Evolutionary conservation across 2,329 filamentous ascomycete species (phyloP).

Genomic region (Nigrospora osmanthi): DNA sequence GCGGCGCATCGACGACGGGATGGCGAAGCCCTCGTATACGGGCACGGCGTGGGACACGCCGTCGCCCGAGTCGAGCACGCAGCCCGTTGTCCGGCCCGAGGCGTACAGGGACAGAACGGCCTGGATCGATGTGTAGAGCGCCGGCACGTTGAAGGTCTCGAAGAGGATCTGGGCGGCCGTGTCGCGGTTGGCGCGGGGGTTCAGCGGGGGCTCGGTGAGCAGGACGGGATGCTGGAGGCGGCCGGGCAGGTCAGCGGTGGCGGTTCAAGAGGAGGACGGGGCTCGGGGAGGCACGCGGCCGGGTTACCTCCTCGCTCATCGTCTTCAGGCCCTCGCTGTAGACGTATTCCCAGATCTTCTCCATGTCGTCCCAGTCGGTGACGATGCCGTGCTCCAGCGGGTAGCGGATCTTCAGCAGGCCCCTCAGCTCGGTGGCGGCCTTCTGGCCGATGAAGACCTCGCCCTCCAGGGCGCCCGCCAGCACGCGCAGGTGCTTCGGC

Average conservation of each 20-base stretch:
- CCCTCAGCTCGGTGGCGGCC: slow-evolving; percentile 79
- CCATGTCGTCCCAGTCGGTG: slow-evolving; percentile 99
- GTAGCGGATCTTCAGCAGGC: slow-evolving; percentile 90
- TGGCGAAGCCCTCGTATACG: slow-evolving; percentile 95
- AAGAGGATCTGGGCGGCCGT: slow-evolving; percentile 96
- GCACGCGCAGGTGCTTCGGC: slow-evolving; percentile 88
- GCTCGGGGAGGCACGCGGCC: not conserved
- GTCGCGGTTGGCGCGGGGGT: slow-evolving; percentile 91
- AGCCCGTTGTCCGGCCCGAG: slow-evolving; percentile 89
- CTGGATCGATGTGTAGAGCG: slow-evolving; percentile 93
- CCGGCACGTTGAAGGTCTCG: slow-evolving; percentile 97
- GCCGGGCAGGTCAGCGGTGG: not conserved
- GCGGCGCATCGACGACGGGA: slow-evolving; percentile 87
- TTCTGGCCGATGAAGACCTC: slow-evolving; percentile 95
- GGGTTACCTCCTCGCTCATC: slow-evolving; percentile 84
- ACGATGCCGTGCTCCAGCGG: slow-evolving; percentile 96
- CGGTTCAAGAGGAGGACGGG: slow-evolving; percentile 1
- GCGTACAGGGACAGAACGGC: slow-evolving; percentile 94
- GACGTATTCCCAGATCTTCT: slow-evolving; percentile 97
- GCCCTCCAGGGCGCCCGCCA: slow-evolving; percentile 93
- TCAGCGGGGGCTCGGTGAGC: slow-evolving; percentile 90
- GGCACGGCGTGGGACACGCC: slow-evolving; percentile 96
- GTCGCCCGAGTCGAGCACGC: slow-evolving; percentile 91
- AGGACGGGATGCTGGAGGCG: slow-evolving; percentile 77
- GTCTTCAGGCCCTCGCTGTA: slow-evolving; percentile 96